Evolutionary conservation across 345 rosid species (phyloP).

Genomic region (Populus deltoides): DNA sequence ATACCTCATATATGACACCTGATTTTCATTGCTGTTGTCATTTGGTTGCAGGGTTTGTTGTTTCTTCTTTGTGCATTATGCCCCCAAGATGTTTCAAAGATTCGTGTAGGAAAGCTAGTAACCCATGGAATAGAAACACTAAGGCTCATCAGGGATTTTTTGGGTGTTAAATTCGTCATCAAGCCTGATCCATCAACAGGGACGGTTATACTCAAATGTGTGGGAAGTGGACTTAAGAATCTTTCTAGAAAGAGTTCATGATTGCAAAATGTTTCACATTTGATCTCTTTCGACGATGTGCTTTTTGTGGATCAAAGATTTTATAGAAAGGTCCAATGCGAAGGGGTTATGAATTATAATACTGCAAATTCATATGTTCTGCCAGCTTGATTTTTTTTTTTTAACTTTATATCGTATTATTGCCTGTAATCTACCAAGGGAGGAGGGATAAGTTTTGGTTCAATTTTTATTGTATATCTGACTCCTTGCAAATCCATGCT

Average conservation of each 20-base stretch:
- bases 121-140: conserved; percentile 77
- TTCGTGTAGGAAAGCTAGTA: conserved; percentile 80
- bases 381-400: background rate
- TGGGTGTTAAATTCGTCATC: conserved; percentile 60
- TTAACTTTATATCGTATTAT: background rate
- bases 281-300: background rate
- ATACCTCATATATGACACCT: background rate
- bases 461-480: background rate
- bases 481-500: background rate
- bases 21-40: background rate
- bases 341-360: too few species aligned
- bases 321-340: too few species aligned
- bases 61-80: conserved; percentile 78
- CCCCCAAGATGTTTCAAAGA: conserved; percentile 72
- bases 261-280: background rate
- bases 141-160: conserved; percentile 64
- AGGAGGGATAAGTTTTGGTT: background rate
- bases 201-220: conserved; percentile 69
- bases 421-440: background rate
- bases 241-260: conserved; percentile 70
- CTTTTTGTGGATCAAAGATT: too few species aligned
- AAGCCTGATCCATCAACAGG: conserved; percentile 67
- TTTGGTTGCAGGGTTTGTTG: conserved; percentile 55
- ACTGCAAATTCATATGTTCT: too few species aligned
- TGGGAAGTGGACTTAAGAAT: conserved; percentile 76